Conservation (phyloP, 805 yeast genomes). For the Yamadazyma endophytica region DNA sequence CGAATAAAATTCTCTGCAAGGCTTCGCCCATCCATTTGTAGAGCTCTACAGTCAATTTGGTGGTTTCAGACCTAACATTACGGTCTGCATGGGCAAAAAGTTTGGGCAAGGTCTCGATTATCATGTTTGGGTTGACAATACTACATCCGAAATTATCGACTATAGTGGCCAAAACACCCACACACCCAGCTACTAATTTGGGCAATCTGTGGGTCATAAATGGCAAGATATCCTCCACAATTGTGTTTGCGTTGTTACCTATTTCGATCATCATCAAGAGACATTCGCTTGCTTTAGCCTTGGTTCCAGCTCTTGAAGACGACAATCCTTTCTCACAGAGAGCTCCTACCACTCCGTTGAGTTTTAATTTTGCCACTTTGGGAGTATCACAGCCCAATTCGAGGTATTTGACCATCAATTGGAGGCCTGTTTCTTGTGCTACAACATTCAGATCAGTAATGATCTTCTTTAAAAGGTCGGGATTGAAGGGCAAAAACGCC, state of each 20-base stretch:
- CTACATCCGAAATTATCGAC: constrained; percentile 61
- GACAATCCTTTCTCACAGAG: constrained; percentile 80
- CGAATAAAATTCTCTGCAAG: constrained; percentile 55
- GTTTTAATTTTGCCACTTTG: constrained; percentile 38
- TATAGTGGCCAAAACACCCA: constrained; percentile 52
- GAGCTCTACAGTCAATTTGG: constrained; percentile 61
- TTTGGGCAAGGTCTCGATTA: constrained; percentile 57
- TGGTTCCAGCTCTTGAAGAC: constrained; percentile 73
- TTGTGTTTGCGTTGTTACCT: constrained; percentile 55
- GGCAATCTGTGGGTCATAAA: constrained; percentile 63
- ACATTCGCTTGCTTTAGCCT: constrained; percentile 58
- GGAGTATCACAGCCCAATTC: constrained; percentile 49
- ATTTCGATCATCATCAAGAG: constrained; percentile 61
- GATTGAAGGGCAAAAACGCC: constrained; percentile 50
- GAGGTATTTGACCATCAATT: constrained; percentile 50
- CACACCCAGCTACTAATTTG: constrained; percentile 69
- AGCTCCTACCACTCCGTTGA: constrained; percentile 37
- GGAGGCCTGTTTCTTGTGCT: constrained; percentile 81
- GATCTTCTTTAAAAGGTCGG: constrained; percentile 53
- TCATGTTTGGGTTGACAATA: constrained; percentile 52
- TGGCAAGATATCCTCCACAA: constrained; percentile 65
- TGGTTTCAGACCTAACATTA: constrained; percentile 78
- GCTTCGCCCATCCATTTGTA: constrained; percentile 71
- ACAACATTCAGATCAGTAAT: constrained; percentile 82
- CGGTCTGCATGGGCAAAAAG: constrained; percentile 83